Evolutionary conservation across 352 stramenopile genomes (phyloP).

Genomic region (Phytophthora foliorum): DNA sequence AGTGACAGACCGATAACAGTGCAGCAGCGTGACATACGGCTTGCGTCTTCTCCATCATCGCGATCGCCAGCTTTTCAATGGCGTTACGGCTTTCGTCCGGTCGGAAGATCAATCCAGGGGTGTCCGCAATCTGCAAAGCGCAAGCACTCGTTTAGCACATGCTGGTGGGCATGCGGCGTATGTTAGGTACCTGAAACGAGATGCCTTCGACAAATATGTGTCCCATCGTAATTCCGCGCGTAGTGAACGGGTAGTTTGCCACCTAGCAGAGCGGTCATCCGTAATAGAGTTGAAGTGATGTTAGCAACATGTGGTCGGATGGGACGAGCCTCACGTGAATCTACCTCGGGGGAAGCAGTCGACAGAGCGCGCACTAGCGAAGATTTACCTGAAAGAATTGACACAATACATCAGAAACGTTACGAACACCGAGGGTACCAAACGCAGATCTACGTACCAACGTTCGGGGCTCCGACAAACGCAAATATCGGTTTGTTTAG

Average conservation of each 20-base stretch:
- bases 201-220: slow-evolving; percentile 88
- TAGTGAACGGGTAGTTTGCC: slow-evolving; percentile 91
- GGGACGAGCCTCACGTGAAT: no score
- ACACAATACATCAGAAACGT: slow-evolving; percentile 4
- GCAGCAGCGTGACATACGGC: slow-evolving; percentile 41
- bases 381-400: slow-evolving; percentile 69
- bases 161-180: neutral
- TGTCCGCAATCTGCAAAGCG: slow-evolving; percentile 83
- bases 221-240: slow-evolving; percentile 88
- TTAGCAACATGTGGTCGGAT: neutral
- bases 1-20: slow-evolving; percentile 4
- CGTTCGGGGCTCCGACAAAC: slow-evolving; percentile 86
- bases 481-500: slow-evolving; percentile 86
- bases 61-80: slow-evolving; percentile 78
- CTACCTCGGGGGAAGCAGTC: slow-evolving; percentile 83
- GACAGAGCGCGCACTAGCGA: slow-evolving; percentile 83
- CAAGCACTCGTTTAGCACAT: slow-evolving; percentile 8
- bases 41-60: slow-evolving; percentile 84
- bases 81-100: slow-evolving; percentile 72
- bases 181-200: slow-evolving; percentile 72
- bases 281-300: slow-evolving; percentile 3
- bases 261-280: slow-evolving; percentile 50
- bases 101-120: slow-evolving; percentile 73
- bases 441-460: slow-evolving; percentile 54
- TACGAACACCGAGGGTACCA: neutral